A percentile compares a stretch with the other conserved stretches of the same genome.
Conservation (phyloP, 805 yeast genomes). For the Ogataea henricii region DNA sequence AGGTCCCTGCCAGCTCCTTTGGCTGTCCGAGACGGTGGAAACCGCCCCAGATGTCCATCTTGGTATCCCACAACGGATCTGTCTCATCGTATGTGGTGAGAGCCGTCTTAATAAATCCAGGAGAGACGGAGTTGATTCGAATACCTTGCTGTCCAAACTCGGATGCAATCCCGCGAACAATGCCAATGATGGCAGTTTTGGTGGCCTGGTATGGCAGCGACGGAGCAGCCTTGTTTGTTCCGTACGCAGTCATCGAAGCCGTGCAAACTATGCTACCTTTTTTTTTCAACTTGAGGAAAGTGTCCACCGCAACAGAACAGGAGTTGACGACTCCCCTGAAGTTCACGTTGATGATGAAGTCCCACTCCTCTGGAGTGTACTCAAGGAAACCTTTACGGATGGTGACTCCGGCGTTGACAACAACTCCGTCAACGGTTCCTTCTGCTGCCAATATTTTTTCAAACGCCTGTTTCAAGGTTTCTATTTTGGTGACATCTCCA, state of each 20-base stretch:
- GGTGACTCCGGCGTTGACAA: constrained; percentile 18
- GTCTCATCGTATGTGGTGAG: constrained; percentile 32
- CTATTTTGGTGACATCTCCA: constrained; percentile 17
- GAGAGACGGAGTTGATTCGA: constrained; percentile 49
- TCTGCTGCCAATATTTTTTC: constrained; percentile 5
- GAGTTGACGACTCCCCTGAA: constrained; percentile 15
- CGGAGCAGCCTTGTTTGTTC: constrained; percentile 51
- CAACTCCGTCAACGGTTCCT: constrained; percentile 13
- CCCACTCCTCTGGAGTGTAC: constrained; percentile 19
- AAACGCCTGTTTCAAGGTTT: constrained; percentile 12
- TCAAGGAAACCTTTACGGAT: constrained; percentile 17
- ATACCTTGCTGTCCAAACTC: constrained; percentile 54
- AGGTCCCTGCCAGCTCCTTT: constrained; percentile 50
- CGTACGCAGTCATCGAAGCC: constrained; percentile 54
- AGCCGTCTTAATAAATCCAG: constrained; percentile 52
- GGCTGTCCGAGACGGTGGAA: constrained; percentile 46
- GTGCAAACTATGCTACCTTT: constrained; percentile 52
- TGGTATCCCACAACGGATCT: constrained; percentile 44
- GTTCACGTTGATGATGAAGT: constrained; percentile 13
- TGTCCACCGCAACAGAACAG: constrained; percentile 12
- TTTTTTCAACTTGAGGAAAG: constrained; percentile 7
- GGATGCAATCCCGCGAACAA: constrained; percentile 45
- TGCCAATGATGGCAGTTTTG: constrained; percentile 48
- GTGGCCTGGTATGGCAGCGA: constrained; percentile 49
- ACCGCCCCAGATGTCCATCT: constrained; percentile 32